Evolutionary conservation across 805 yeast genomes (phyloP).

Genomic region (Yamadazyma endophytica): DNA sequence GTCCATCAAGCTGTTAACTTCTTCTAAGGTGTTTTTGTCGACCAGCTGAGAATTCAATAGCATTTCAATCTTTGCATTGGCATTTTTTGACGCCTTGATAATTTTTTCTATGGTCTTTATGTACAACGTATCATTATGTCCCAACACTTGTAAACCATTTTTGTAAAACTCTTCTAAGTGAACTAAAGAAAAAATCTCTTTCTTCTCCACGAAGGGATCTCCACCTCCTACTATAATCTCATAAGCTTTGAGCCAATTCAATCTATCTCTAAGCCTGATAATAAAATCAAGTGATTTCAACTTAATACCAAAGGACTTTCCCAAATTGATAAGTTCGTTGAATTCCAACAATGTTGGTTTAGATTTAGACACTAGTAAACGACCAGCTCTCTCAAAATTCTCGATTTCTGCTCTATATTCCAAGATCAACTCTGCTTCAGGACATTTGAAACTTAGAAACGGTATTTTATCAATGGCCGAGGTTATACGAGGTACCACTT

Average conservation of each 20-base stretch:
- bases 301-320: slow-evolving; percentile 55
- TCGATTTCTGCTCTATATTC: slow-evolving; percentile 51
- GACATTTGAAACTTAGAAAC: slow-evolving; percentile 44
- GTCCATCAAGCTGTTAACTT: slow-evolving; percentile 19
- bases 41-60: slow-evolving; percentile 3
- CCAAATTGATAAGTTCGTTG: slow-evolving; percentile 51
- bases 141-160: slow-evolving; percentile 24
- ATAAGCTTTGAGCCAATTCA: slow-evolving; percentile 29
- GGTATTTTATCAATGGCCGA: slow-evolving; percentile 45
- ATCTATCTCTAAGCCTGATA: slow-evolving; percentile 29
- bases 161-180: slow-evolving; percentile 25
- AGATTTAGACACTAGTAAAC: slow-evolving; percentile 29
- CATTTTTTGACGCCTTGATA: slow-evolving; percentile 20
- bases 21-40: slow-evolving; percentile 18
- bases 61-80: slow-evolving; percentile 9
- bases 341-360: slow-evolving; percentile 41
- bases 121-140: slow-evolving; percentile 31
- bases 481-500: slow-evolving; percentile 21
- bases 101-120: slow-evolving; percentile 18
- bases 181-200: slow-evolving; percentile 27
- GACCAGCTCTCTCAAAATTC: slow-evolving; percentile 46
- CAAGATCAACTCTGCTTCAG: slow-evolving; percentile 57
- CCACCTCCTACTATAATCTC: slow-evolving; percentile 34
- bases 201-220: slow-evolving; percentile 35
- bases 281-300: slow-evolving; percentile 43